Conservation (phyloP, 1,284 basidiomycete genomes). For the Moesziomyces globuligerus region DNA sequence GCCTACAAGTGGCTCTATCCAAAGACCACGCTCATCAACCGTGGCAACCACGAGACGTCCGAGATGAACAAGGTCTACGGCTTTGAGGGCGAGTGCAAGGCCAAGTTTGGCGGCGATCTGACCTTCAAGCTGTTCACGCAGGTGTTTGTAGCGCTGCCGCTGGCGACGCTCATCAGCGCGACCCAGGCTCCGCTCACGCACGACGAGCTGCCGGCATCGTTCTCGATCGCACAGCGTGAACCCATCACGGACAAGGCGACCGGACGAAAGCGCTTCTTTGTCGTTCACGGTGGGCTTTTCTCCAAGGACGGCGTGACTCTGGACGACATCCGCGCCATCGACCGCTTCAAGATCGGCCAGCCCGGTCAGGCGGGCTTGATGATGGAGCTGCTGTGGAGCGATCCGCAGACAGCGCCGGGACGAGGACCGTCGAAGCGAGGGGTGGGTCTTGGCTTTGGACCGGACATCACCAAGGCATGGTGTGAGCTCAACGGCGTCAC, state of each 20-base stretch:
- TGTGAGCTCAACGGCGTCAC: slow-evolving; percentile 87
- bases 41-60: slow-evolving; percentile 96
- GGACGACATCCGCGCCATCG: slow-evolving; percentile 88
- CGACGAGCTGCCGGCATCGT: slow-evolving; percentile 48
- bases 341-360: slow-evolving; percentile 81
- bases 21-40: slow-evolving; percentile 69
- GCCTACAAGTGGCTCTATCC: slow-evolving; percentile 84
- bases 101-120: slow-evolving; percentile 62
- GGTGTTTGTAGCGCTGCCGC: slow-evolving; percentile 71
- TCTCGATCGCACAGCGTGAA: slow-evolving; percentile 54
- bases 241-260: slow-evolving; percentile 81
- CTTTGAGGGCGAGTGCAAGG: slow-evolving; percentile 93
- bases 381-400: slow-evolving; percentile 78
- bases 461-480: slow-evolving; percentile 74
- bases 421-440: slow-evolving; percentile 96
- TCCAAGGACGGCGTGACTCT: slow-evolving; percentile 92
- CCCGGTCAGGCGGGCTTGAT: slow-evolving; percentile 95
- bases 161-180: slow-evolving; percentile 85
- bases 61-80: slow-evolving; percentile 77
- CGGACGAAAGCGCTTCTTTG: slow-evolving; percentile 86
- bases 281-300: slow-evolving; percentile 91
- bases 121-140: slow-evolving; percentile 66
- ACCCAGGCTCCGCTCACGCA: slow-evolving; percentile 73
- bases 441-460: slow-evolving; percentile 94
- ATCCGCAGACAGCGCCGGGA: slow-evolving; percentile 89